Evolutionary conservation across 2,329 filamentous ascomycete species (phyloP), one percentile per base, ranked within the genome.

Genomic region (Aspergillus vadensis): DNA sequence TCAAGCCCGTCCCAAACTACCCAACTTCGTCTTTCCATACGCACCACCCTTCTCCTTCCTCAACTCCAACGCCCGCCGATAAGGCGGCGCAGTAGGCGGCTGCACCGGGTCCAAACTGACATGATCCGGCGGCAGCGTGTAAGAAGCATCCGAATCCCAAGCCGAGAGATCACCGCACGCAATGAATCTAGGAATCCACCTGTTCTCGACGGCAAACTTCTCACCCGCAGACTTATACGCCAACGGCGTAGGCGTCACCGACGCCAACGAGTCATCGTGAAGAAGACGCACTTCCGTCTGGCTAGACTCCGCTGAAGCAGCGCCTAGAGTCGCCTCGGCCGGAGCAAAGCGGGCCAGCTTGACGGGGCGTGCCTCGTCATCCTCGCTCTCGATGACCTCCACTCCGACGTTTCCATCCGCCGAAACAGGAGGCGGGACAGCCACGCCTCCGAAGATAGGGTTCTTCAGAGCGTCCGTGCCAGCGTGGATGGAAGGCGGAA

Each of bases 161-260:
- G 91, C 88, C 23, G 92, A 96, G 56, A 99, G 83, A 77, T 99
- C 95, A 49, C 95, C 95, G 74, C 95, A 99, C n/a, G 95, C 93
- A 70, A 99, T 85, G 74, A 99, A 99, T 0, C 94, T 92, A 3
- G 93, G 92, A 68, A 98, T 94, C 92, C 94, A 98, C 54, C 89
- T 81, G 30, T 82, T 76, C 61, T 86, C 82, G 58, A 72, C 65
- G 64, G 73, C 66, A 54, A 73, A 75, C 48, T 69, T 71, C 51
- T 69, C 66, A 2, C 63, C 54, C 2, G 64, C 56, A 0, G 61
- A 57, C 23, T 70, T 68, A 15, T 69, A 66, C 2, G 67, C 59
- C 5, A 69, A 58, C 1, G 63, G 59, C 15, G 67, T 60, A 39
- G 59, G 58, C 12, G 63, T 52, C 17, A 59, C 75, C 70, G 76